Base-by-base conservation (phyloP, 768 basidiomycete species). In the Baorangia bicolor region DNA sequence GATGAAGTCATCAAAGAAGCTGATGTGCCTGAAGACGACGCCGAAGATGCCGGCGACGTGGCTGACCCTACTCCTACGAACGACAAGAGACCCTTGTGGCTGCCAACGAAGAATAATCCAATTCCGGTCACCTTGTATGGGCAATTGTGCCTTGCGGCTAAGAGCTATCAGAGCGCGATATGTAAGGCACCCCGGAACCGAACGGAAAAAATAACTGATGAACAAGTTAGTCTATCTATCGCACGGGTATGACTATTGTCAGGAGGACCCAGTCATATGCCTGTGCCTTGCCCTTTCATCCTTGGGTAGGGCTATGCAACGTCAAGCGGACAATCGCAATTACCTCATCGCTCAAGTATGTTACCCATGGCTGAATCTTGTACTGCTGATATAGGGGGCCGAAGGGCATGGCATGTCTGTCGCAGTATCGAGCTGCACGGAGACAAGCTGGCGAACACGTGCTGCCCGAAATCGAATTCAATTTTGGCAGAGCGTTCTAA, bases 311-410 rank as follows among this genome's bases (percentile, higher is more conserved):
- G 89, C 94, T 0, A 92, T 93, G 87, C 92, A 95, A 60, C 81
- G 95, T 20, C 95, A 98, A 69, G 86, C 88, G 14, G 96, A 98
- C 73, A 98, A 99, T 68, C 76, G 94, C 38, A 90, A 97, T 65
- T 91, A 96, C 69, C 80, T 94, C 55, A 81, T 98, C 35, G 35
- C 48, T 38, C 37, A 38, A 37, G 48, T 49, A 49, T 20, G 35
- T 18, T 3, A 28, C 12, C 18, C 14, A 11, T 6, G n/a, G 16
- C 14, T 13, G 10, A 27, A 28, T 20, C 37, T 8, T 28, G 25
- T 12, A 6, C 7, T 14, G 13, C 50, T 63, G 23, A 53, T 11
- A 39, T 33, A 6, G 43, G 5, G 4, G 30, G n/a, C n/a, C 13
- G 11, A 60, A 94, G 89, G 90, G 81, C 0, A 80, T 95, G 77